A percentile compares a stretch with the other conserved stretches of the same genome.
Conservation (phyloP, 225 moss, liverwort and hornwort genomes). For the Bryum argenteum region DNA sequence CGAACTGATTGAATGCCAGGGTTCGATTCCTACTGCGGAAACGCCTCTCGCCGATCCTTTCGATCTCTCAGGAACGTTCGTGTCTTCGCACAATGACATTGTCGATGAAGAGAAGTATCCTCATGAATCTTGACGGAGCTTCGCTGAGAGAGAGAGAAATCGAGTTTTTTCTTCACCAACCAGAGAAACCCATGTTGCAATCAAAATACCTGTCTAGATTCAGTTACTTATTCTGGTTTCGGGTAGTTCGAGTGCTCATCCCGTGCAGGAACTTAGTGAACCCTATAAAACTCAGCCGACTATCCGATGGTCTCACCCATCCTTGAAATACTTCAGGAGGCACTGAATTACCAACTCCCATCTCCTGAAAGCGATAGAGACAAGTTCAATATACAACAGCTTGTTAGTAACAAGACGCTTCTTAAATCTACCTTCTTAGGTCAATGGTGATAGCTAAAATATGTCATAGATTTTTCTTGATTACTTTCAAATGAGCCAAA, state of each 20-base stretch:
- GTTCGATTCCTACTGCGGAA: constrained; percentile 28
- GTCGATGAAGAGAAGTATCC: constrained; percentile 1
- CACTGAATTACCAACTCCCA: constrained; percentile 78
- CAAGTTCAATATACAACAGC: not conserved
- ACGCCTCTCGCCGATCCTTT: not conserved
- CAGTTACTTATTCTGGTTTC: constrained; percentile 46
- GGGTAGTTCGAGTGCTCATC: constrained; percentile 66
- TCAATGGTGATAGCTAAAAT: too few relatives aligned
- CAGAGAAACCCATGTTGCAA: constrained; percentile 26
- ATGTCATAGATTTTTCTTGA: too few relatives aligned
- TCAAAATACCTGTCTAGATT: constrained; percentile 9
- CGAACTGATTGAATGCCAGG: constrained; percentile 43
- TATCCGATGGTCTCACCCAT: constrained; percentile 91
- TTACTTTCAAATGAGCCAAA: too few relatives aligned
- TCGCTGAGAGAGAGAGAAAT: constrained; percentile 8
- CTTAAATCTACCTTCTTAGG: too few relatives aligned
- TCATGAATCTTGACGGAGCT: too few relatives aligned
- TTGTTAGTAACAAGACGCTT: not conserved
- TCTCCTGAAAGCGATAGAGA: constrained; percentile 59
- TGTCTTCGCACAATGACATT: not conserved
- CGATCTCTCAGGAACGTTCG: constrained; percentile 4
- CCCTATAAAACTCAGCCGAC: constrained; percentile 85
- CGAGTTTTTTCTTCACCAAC: constrained; percentile 20
- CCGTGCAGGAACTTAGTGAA: constrained; percentile 96
- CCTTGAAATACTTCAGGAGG: constrained; percentile 86